These are phyloP conservation scores for Hypoxylon sp. DNA, from an alignment of 2,329 filamentous ascomycete species.

Conservation along the genomic window DNA sequence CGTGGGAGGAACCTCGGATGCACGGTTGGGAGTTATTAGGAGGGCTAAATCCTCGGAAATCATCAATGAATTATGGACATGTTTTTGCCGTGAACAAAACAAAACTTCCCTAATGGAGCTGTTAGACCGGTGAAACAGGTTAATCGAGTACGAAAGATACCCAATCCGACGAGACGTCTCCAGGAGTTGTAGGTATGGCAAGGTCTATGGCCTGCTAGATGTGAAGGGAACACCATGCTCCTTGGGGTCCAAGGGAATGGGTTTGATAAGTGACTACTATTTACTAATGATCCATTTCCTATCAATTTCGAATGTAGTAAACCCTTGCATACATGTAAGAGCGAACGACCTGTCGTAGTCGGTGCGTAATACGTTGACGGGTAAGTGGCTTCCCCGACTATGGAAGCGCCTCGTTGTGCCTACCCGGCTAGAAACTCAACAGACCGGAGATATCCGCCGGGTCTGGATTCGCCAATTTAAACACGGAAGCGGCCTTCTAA, in stretches of 20 bases:
- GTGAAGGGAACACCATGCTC: slow-evolving; percentile 7
- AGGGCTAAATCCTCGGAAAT: slow-evolving; percentile 57
- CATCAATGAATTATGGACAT: slow-evolving; percentile 57
- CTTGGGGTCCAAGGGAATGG: neutral
- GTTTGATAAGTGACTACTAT: slow-evolving; percentile 2
- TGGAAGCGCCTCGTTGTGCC: slow-evolving; percentile 3
- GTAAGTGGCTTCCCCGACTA: slow-evolving; percentile 1
- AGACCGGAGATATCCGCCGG: slow-evolving; percentile 18
- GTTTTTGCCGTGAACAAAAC: slow-evolving; percentile 54
- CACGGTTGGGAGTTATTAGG: slow-evolving; percentile 58
- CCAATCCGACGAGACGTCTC: slow-evolving; percentile 12
- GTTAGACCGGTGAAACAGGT: slow-evolving; percentile 31
- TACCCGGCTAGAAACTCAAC: neutral
- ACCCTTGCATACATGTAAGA: slow-evolving; percentile 4
- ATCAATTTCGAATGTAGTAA: slow-evolving; percentile 6
- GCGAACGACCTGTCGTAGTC: neutral
- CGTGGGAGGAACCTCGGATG: slow-evolving; percentile 63
- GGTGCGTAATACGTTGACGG: neutral
- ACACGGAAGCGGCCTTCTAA: slow-evolving; percentile 10
- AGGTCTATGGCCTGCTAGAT: slow-evolving; percentile 1
- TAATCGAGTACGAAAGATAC: slow-evolving; percentile 25
- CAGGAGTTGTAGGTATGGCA: slow-evolving; percentile 5
- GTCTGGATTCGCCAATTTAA: slow-evolving; percentile 16
- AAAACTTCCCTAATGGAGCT: slow-evolving; percentile 27
- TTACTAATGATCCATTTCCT: slow-evolving; percentile 1